Conservation (phyloP, 2,329 filamentous ascomycete genomes). For the Trichoderma harzianum region DNA sequence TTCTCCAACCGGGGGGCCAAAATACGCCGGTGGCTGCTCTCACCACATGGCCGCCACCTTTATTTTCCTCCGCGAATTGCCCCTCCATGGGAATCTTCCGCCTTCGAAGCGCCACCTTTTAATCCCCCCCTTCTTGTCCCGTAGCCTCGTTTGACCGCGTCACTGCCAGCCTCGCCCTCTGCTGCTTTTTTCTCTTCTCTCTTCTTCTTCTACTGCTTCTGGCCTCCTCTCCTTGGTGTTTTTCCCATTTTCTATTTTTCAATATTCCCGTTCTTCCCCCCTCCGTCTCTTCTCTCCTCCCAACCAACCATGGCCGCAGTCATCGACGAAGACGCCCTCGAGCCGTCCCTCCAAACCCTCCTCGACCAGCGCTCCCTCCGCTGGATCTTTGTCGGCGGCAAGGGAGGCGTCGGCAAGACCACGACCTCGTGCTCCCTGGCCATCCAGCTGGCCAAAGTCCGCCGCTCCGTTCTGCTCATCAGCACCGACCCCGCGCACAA, state of each 20-base stretch:
- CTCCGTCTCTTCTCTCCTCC: background rate
- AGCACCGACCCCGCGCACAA: slow-evolving; percentile 98
- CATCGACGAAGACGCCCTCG: slow-evolving; percentile 67
- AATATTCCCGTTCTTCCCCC: background rate
- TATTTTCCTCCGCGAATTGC: slow-evolving; percentile 16
- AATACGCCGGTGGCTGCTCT: background rate
- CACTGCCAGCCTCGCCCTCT: slow-evolving; percentile 4
- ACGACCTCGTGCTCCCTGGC: slow-evolving; percentile 98
- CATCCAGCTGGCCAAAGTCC: slow-evolving; percentile 92
- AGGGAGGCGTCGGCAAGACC: slow-evolving; percentile 97
- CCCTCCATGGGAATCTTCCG: slow-evolving; percentile 13
- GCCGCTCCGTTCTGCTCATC: slow-evolving; percentile 94
- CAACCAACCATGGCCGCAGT: slow-evolving; percentile 37
- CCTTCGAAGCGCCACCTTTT: slow-evolving; percentile 1
- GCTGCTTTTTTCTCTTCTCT: background rate
- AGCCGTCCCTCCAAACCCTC: slow-evolving; percentile 90
- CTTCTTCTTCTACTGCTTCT: background rate
- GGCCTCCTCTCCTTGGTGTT: background rate
- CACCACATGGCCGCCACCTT: background rate
- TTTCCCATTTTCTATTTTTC: background rate
- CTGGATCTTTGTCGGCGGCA: slow-evolving; percentile 99
- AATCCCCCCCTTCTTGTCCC: background rate
- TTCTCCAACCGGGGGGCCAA: background rate
- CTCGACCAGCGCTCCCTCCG: slow-evolving; percentile 92
- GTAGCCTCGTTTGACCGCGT: slow-evolving; percentile 4